A percentile compares a stretch with the other conserved stretches of the same genome.
phyloP scores from a whole-genome alignment of 176 grass and related monocot species.

The Paspalum notatum region DNA sequence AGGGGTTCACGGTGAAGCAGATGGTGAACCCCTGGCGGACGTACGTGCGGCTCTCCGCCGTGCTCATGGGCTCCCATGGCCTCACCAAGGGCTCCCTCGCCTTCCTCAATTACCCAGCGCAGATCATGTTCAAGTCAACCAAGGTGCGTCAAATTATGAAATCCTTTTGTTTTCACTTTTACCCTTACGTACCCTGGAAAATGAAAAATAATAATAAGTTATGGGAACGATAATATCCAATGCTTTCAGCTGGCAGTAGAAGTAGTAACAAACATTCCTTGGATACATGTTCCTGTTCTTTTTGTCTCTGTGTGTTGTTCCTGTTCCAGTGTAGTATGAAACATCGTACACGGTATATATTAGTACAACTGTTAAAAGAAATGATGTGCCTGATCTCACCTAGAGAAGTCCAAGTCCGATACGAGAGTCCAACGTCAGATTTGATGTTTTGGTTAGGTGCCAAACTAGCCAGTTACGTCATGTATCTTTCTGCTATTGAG shows the following conservation, averaged over 20 bases:
- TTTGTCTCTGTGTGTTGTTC: background rate
- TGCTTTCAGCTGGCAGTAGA: background rate
- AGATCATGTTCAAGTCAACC: slow-evolving; percentile 98
- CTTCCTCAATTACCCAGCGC: slow-evolving; percentile 93
- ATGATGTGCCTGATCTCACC: background rate
- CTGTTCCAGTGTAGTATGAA: background rate
- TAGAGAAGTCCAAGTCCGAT: slow-evolving; percentile 1
- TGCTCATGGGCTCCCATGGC: slow-evolving; percentile 90
- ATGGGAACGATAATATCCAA: background rate
- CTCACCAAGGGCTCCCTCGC: slow-evolving; percentile 96
- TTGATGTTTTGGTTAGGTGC: slow-evolving; percentile 24
- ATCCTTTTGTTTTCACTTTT: background rate
- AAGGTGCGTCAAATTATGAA: slow-evolving; percentile 38
- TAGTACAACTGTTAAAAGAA: background rate
- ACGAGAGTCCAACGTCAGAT: slow-evolving; percentile 8
- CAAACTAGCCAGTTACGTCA: slow-evolving; percentile 14
- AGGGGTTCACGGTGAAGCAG: slow-evolving; percentile 79
- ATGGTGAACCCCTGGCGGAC: slow-evolving; percentile 95
- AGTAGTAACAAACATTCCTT: background rate
- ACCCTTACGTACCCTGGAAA: background rate
- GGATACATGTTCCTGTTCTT: background rate
- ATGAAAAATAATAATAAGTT: background rate
- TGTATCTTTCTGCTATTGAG: slow-evolving; percentile 14
- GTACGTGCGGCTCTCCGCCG: slow-evolving; percentile 76
- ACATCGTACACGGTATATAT: background rate